Conservation (phyloP, 2,329 filamentous ascomycete genomes). For the Epichloe scottii region DNA sequence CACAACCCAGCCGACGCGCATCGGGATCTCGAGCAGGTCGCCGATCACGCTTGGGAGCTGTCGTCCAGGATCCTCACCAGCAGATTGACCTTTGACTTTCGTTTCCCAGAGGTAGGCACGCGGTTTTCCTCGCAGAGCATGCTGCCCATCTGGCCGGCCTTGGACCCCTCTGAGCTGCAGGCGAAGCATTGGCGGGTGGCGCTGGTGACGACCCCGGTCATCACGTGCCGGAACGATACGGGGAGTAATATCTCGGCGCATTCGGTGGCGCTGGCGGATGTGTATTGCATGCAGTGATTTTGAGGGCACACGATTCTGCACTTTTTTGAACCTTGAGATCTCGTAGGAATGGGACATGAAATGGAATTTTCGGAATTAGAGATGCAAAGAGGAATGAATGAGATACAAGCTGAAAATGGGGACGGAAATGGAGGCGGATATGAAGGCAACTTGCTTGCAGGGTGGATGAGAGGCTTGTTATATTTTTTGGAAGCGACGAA, state of each 20-base stretch:
- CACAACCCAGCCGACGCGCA: slow-evolving; percentile 24
- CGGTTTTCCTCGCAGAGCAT: slow-evolving; percentile 38
- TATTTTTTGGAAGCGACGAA: too few relatives aligned
- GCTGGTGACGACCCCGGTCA: slow-evolving; percentile 39
- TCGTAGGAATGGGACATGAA: too few relatives aligned
- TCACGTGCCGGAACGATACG: slow-evolving; percentile 41
- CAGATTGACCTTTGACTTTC: slow-evolving; percentile 31
- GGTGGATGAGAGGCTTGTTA: too few relatives aligned
- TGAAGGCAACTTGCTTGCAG: neutral
- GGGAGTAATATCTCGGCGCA: slow-evolving; percentile 31
- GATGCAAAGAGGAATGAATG: too few relatives aligned
- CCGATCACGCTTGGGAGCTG: slow-evolving; percentile 30
- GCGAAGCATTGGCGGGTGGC: slow-evolving; percentile 38
- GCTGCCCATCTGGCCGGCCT: slow-evolving; percentile 30
- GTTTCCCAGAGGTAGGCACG: slow-evolving; percentile 36
- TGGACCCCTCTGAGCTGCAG: slow-evolving; percentile 32
- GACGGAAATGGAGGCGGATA: neutral
- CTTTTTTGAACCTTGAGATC: neutral
- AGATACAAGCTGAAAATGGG: neutral
- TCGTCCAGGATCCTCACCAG: slow-evolving; percentile 34
- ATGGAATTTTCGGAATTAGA: too few relatives aligned
- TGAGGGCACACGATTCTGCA: neutral
- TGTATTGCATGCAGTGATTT: slow-evolving; percentile 34
- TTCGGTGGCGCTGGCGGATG: slow-evolving; percentile 32
- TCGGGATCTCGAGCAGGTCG: slow-evolving; percentile 29